These are phyloP conservation scores for Scalesia atractyloides DNA, from an alignment of 129 eudicot genomes.

Conservation along the genomic window DNA sequence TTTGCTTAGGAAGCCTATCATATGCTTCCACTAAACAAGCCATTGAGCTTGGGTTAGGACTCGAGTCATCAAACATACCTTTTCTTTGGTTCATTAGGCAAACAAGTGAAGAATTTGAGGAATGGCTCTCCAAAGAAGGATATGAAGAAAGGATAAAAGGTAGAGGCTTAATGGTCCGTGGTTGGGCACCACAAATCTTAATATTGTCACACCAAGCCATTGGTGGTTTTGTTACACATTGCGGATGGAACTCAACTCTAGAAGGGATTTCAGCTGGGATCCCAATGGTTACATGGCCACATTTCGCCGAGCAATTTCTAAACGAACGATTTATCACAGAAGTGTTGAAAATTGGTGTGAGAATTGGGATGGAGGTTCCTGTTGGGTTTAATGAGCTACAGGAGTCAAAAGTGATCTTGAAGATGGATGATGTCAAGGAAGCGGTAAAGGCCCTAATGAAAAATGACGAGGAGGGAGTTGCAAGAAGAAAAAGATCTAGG, in stretches of 20 bases:
- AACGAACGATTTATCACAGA: slow-evolving; percentile 48
- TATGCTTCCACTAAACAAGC: slow-evolving; percentile 38
- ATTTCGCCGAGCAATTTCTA: slow-evolving; percentile 49
- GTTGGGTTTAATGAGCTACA: slow-evolving; percentile 29
- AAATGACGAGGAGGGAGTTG: slow-evolving; percentile 42
- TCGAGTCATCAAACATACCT: slow-evolving; percentile 46
- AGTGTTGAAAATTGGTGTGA: slow-evolving; percentile 44
- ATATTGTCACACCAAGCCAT: slow-evolving; percentile 51
- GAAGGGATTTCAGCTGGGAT: slow-evolving; percentile 53
- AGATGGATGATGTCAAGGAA: slow-evolving; percentile 34
- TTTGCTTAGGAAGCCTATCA: slow-evolving; percentile 49
- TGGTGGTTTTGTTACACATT: slow-evolving; percentile 66
- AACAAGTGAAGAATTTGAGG: slow-evolving; percentile 34
- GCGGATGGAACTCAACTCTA: slow-evolving; percentile 75
- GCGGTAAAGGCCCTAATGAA: slow-evolving; percentile 43
- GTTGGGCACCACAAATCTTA: slow-evolving; percentile 73
- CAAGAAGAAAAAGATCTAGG: slow-evolving; percentile 40
- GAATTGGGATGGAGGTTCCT: slow-evolving; percentile 42
- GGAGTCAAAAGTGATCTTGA: slow-evolving; percentile 21
- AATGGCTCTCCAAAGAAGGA: slow-evolving; percentile 46
- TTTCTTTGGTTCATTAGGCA: slow-evolving; percentile 50
- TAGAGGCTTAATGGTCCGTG: slow-evolving; percentile 50
- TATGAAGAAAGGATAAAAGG: slow-evolving; percentile 51
- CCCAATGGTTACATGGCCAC: slow-evolving; percentile 73
- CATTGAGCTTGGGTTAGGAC: slow-evolving; percentile 54